phyloP scores from a whole-genome alignment of 129 eudicot genomes.

The Artemisia annua region DNA sequence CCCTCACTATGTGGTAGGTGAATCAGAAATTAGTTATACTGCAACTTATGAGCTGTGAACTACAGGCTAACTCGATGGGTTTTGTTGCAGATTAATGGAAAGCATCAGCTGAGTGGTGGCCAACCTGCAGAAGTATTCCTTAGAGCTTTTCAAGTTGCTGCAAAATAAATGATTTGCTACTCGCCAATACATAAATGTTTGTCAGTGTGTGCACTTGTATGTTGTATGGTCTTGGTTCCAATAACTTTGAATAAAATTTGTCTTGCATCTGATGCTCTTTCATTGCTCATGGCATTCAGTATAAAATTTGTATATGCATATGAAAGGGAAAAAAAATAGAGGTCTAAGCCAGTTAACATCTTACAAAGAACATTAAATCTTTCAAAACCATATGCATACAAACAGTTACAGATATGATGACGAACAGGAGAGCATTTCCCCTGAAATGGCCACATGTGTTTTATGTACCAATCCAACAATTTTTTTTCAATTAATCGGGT shows the following conservation, averaged over 20 bases:
- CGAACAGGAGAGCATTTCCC: conserved; percentile 12
- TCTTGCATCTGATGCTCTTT: conserved; percentile 16
- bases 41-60: conserved; percentile 10
- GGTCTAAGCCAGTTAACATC: neutral
- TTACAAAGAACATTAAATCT: neutral
- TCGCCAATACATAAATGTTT: conserved; percentile 5
- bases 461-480: conserved; percentile 13
- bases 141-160: conserved; percentile 64
- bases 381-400: neutral
- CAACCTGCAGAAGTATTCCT: conserved; percentile 86
- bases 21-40: conserved; percentile 1
- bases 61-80: conserved; percentile 4
- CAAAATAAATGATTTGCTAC: conserved; percentile 21
- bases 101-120: conserved; percentile 76
- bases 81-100: conserved; percentile 68
- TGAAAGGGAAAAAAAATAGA: neutral
- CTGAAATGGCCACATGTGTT: neutral
- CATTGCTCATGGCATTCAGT: neutral
- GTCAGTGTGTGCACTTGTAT: conserved; percentile 7
- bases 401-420: neutral
- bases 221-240: neutral
- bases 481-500: conserved; percentile 5
- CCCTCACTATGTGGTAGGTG: conserved; percentile 77
- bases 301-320: neutral
- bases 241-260: conserved; percentile 7